Conservation (phyloP, 768 basidiomycete genomes). For the Rhodotorula babjevae region DNA sequence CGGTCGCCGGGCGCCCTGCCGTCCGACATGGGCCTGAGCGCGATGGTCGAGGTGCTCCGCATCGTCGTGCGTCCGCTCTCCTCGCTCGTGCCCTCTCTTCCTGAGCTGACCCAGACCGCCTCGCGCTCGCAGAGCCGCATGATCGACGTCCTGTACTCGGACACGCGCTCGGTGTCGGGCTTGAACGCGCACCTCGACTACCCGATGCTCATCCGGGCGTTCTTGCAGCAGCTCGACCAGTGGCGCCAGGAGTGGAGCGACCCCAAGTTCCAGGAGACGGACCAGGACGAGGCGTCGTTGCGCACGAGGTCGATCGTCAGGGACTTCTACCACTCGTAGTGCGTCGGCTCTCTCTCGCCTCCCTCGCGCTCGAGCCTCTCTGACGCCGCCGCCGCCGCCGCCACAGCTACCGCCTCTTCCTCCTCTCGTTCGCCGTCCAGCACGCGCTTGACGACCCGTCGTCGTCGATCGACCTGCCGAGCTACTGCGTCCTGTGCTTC, state of each 20-base stretch:
- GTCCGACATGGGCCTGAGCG: constrained; percentile 65
- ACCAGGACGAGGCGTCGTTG: constrained; percentile 1
- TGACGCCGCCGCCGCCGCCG: constrained; percentile 51
- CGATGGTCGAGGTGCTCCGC: constrained; percentile 52
- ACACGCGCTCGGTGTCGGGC: constrained; percentile 66
- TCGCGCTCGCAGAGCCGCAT: constrained; percentile 51
- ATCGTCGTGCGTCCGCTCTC: constrained; percentile 56
- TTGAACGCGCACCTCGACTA: constrained; percentile 81
- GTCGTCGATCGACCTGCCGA: constrained; percentile 28
- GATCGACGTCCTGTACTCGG: constrained; percentile 81
- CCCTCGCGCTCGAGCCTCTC: no score
- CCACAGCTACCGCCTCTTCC: constrained; percentile 56
- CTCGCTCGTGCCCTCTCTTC: neutral
- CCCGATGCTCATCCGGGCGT: constrained; percentile 71
- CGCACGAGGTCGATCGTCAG: constrained; percentile 4
- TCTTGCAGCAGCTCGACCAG: constrained; percentile 69
- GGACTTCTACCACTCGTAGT: constrained; percentile 35
- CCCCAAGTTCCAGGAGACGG: neutral
- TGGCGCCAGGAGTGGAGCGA: constrained; percentile 57
- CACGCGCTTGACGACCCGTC: constrained; percentile 72
- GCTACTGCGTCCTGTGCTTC: constrained; percentile 37
- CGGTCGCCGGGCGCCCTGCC: constrained; percentile 60
- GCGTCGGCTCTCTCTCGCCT: neutral
- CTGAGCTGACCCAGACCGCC: neutral
- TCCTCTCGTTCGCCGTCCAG: constrained; percentile 94